phyloP scores from a whole-genome alignment of 2,329 filamentous ascomycete genomes.

The Alternaria gaisen region DNA sequence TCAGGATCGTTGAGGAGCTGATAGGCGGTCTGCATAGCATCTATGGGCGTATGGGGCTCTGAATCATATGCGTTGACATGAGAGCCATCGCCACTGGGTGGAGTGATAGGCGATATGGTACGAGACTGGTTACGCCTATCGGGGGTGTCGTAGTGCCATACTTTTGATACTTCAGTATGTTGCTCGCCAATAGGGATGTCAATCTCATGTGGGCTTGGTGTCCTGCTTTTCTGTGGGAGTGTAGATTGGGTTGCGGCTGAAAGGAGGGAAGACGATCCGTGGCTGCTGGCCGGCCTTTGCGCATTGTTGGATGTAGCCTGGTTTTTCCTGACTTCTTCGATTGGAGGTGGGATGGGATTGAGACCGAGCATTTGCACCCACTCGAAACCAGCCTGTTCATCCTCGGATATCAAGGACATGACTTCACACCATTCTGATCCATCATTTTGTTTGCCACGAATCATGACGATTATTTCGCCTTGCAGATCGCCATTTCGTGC shows the following conservation, averaged over 20 bases:
- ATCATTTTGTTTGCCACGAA: slow-evolving; percentile 72
- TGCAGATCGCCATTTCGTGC: slow-evolving; percentile 77
- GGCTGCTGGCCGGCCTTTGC: slow-evolving; percentile 56
- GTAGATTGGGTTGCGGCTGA: slow-evolving; percentile 46
- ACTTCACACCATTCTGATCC: slow-evolving; percentile 82
- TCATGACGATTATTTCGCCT: slow-evolving; percentile 84
- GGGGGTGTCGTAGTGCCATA: slow-evolving; percentile 54
- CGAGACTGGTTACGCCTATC: slow-evolving; percentile 40
- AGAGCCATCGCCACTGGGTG: slow-evolving; percentile 50
- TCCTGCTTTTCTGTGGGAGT: slow-evolving; percentile 50
- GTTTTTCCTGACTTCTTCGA: slow-evolving; percentile 58
- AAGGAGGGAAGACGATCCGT: slow-evolving; percentile 63
- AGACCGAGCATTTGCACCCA: slow-evolving; percentile 89
- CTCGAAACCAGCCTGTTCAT: slow-evolving; percentile 79
- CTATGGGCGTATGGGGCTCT: slow-evolving; percentile 26
- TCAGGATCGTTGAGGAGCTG: slow-evolving; percentile 32
- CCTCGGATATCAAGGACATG: slow-evolving; percentile 77
- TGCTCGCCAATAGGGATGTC: slow-evolving; percentile 70
- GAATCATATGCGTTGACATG: slow-evolving; percentile 29
- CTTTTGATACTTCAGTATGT: slow-evolving; percentile 57
- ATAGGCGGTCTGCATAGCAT: slow-evolving; percentile 22
- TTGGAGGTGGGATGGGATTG: slow-evolving; percentile 67
- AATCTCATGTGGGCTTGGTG: slow-evolving; percentile 62
- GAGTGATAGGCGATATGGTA: slow-evolving; percentile 47
- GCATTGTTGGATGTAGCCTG: slow-evolving; percentile 61